Percentiles rank a stretch among this genome's conserved stretches.
These are phyloP conservation scores for Decorospora gaudefroyi DNA, from an alignment of 2,329 filamentous ascomycete genomes.

Conservation along the genomic window DNA sequence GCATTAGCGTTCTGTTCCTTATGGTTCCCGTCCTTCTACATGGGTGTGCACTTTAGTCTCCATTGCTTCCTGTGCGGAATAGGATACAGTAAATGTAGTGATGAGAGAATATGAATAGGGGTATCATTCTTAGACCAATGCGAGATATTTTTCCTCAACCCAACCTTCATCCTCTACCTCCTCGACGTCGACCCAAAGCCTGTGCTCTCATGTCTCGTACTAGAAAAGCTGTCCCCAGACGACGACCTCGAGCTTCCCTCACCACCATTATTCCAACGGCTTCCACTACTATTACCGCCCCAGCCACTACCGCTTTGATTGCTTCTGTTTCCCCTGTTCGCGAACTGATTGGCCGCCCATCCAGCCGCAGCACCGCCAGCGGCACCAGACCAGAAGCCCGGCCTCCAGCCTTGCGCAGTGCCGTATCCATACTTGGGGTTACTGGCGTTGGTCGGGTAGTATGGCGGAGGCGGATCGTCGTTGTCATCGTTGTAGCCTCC, in stretches of 20 bases:
- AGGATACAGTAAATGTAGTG: not conserved
- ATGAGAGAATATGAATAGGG: constrained; percentile 12
- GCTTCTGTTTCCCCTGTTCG: constrained; percentile 40
- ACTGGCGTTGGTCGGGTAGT: constrained; percentile 41
- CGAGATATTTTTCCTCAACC: constrained; percentile 1
- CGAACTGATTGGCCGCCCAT: constrained; percentile 61
- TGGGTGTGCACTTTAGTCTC: no score
- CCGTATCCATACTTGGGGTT: constrained; percentile 29
- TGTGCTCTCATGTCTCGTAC: constrained; percentile 66
- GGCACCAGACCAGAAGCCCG: constrained; percentile 76
- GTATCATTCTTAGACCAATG: constrained; percentile 41
- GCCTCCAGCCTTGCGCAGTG: constrained; percentile 61
- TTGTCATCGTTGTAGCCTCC: constrained; percentile 38
- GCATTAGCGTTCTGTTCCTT: no score
- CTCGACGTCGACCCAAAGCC: constrained; percentile 70
- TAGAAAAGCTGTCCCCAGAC: constrained; percentile 48
- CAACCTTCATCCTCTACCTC: constrained; percentile 35
- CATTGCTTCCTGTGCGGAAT: not conserved
- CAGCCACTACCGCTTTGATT: constrained; percentile 47
- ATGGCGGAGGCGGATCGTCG: constrained; percentile 58
- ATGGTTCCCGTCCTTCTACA: no score
- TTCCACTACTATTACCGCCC: constrained; percentile 39
- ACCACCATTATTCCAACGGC: constrained; percentile 45
- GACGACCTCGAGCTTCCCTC: constrained; percentile 46
- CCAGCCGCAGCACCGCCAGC: constrained; percentile 70